Percentiles rank a stretch among this genome's conserved stretches.
Evolutionary conservation across 2,329 filamentous ascomycete genomes (phyloP).

Genomic region (Colletotrichum ledebouriae): DNA sequence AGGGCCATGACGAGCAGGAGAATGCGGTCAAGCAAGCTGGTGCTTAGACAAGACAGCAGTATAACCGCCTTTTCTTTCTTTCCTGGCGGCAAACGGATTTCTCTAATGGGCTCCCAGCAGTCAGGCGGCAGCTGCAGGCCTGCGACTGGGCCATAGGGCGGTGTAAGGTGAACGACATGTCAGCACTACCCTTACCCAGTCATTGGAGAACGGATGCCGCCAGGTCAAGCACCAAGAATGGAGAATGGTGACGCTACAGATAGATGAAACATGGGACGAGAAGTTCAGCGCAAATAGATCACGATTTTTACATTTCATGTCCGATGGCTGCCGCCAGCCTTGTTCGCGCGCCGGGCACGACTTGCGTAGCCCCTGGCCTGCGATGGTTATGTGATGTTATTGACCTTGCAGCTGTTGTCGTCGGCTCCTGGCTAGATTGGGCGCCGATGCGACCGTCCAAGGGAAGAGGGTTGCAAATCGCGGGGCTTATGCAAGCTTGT

Average conservation of each 20-base stretch:
- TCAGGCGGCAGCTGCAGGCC: conserved; percentile 34
- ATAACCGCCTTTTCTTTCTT: neutral
- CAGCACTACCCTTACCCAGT: conserved; percentile 16
- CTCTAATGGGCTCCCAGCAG: conserved; percentile 30
- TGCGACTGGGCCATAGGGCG: conserved; percentile 30
- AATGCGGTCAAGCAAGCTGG: conserved; percentile 18
- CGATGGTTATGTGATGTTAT: conserved; percentile 12
- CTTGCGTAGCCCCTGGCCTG: conserved; percentile 11
- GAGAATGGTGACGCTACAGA: conserved; percentile 27
- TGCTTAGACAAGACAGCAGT: conserved; percentile 10
- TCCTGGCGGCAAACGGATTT: conserved; percentile 36
- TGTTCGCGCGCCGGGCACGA: neutral
- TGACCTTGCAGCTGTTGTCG: neutral
- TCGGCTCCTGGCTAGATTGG: conserved; percentile 13
- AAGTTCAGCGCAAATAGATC: conserved; percentile 28
- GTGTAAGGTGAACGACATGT: conserved; percentile 34
- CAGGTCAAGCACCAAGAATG: conserved; percentile 6
- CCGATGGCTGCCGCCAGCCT: conserved; percentile 26
- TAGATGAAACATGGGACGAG: conserved; percentile 32
- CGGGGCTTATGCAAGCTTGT: conserved; percentile 32
- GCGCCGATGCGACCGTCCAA: conserved; percentile 32
- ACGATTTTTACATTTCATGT: conserved; percentile 20
- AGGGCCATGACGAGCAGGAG: conserved; percentile 18
- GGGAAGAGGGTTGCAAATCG: neutral
- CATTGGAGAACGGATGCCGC: conserved; percentile 17